Evolutionary conservation across 306 rosid genomes (phyloP), one percentile per base, ranked within the genome.

Genomic region (Hippophae gyantsensis): DNA sequence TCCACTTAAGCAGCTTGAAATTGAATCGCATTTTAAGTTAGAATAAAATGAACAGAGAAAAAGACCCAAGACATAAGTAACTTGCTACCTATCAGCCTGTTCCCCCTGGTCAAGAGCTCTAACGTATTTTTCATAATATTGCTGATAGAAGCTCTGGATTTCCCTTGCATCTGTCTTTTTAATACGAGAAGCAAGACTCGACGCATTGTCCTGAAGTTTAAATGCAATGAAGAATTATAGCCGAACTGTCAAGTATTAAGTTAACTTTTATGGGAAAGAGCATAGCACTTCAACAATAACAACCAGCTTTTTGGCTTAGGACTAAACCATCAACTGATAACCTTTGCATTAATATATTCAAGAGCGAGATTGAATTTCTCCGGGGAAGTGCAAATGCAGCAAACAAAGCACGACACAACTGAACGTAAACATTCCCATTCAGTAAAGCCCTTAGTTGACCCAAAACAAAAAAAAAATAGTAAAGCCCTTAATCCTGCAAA

Each of bases 81-180:
- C 14, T 52, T 43, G 18, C 52, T 71, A 85, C 95, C 95, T 85
- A 74, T 90, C 98, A 5, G 87, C 95, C 56, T 71, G 95, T 65
- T 90, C 98, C 64, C 94, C 98, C 64, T 87, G 86, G 63, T 90
- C 95, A 61, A 87, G 92, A 64, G 95, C 79, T 70, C 88, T 81
- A 54, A 90, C 94, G 67, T 90, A 90, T 42, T 85, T 83, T 66
- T 87, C 87, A 57, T 90, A 90, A 74, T 90, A 90, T 64, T 90
- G 96, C 72, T 90, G 94, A 76, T 90, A 92, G 75, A 85, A 92
- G 78, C 83, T 77, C 67, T 83, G 83, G 41, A 92, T 87, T 78
- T 92, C 98, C 65, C 98, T 85, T 57, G 96, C 98, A 74, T 92
- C 96, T 47, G 96, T 87, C 68, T 92, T 87, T 67, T 92, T 92